Base-by-base conservation (phyloP, 2,329 filamentous ascomycete genomes). In the Eutypa lata region DNA sequence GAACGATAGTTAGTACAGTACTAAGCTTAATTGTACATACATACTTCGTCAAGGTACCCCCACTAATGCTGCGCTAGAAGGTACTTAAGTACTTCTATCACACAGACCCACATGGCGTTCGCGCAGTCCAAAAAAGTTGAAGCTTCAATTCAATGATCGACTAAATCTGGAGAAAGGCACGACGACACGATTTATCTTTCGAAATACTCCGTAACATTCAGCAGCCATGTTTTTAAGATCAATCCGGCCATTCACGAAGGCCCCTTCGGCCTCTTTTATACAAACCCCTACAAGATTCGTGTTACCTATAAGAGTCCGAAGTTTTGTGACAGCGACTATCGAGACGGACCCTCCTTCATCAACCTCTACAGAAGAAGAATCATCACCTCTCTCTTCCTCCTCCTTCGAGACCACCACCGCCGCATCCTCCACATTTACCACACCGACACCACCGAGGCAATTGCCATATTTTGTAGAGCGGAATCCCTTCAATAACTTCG, bases 401-500 rank as follows among this genome's bases (percentile, higher is more conserved):
- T 42, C 35, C n/a, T n/a, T n/a, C 4, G 47, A 51, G 53, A 18
- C 55, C 6, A 16, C 35, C 35, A 38, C n/a, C 13, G n/a, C 13
- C 35, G 16, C 35, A 38, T 6, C 35, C 13, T 7, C 35, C 13
- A 38, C 35, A 38, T 6, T 14, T 6, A 7, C 35, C 6, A 38
- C 35, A 38, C 35, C 13, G 35, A 16, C n/a, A 38, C 35, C 35
- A 38, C 48, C 58, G 62, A n/a, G 61, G 61, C 53, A 76, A 47
- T 69, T 83, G 28, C 80, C 83, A 11, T 96, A 91, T 76, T 80
- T 86, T 63, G 80, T 97, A 58, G 77, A 77, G 49, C 87, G 91
- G 56, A 93, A 90, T 3, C 74, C 78, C 1, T 86, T 82, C 37
- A 82, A 84, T 47, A 84, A 90, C 59, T 75, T 94, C 2, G 85